phyloP scores from a whole-genome alignment of 345 rosid species.

The Aquilaria malaccensis region DNA sequence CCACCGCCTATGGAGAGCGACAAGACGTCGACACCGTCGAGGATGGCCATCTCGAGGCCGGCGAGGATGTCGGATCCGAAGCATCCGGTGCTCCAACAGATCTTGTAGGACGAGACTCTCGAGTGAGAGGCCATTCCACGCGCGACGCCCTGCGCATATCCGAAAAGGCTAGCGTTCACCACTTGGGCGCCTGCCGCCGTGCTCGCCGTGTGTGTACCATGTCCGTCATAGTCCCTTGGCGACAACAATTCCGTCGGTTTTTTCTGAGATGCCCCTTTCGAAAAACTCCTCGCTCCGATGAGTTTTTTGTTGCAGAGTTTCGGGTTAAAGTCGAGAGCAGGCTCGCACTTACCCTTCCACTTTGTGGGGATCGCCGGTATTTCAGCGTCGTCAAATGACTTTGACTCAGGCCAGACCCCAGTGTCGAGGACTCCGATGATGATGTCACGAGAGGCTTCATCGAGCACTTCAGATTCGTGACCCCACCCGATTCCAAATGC shows the following conservation, averaged over 20 bases:
- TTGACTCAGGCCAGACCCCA: constrained; percentile 88
- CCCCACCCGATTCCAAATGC: constrained; percentile 30
- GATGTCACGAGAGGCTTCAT: constrained; percentile 40
- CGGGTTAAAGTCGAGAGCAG: constrained; percentile 57
- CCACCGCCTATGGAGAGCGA: constrained; percentile 79
- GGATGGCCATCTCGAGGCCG: constrained; percentile 61
- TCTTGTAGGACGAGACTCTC: constrained; percentile 70
- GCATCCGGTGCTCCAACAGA: constrained; percentile 65
- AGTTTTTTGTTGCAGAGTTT: constrained; percentile 69
- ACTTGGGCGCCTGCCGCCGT: constrained; percentile 77
- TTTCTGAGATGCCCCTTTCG: constrained; percentile 32
- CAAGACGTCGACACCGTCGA: constrained; percentile 71
- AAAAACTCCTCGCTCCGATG: constrained; percentile 72
- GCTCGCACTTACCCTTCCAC: constrained; percentile 75
- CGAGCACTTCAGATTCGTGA: constrained; percentile 19
- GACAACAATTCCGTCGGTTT: constrained; percentile 47
- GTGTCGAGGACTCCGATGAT: constrained; percentile 80
- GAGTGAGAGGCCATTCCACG: constrained; percentile 78
- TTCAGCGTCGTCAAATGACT: constrained; percentile 50
- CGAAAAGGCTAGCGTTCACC: constrained; percentile 60
- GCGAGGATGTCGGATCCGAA: constrained; percentile 74
- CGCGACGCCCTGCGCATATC: constrained; percentile 79
- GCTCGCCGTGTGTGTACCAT: constrained; percentile 80
- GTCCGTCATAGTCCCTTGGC: constrained; percentile 75
- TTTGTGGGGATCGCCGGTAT: constrained; percentile 61